Evolutionary conservation across 768 basidiomycete genomes (phyloP).

Genomic region (Hortiboletus flavorubellus): DNA sequence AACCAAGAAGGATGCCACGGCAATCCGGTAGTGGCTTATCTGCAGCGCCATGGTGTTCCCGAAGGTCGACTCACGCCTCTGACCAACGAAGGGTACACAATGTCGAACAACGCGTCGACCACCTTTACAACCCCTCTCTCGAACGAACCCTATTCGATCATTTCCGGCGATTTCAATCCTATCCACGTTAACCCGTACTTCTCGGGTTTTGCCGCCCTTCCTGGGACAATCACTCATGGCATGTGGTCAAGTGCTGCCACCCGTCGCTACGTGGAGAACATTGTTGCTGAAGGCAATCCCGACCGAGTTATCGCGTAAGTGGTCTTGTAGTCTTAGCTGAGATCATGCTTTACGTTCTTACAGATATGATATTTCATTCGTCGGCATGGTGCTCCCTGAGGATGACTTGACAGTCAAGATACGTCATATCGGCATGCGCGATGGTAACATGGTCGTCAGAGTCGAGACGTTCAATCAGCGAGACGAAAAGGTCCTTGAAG

Average conservation of each 20-base stretch:
- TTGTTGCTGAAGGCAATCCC: slow-evolving; percentile 90
- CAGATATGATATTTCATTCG: slow-evolving; percentile 92
- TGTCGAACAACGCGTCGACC: slow-evolving; percentile 62
- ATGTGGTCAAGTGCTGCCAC: slow-evolving; percentile 97
- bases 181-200: slow-evolving; percentile 99
- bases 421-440: slow-evolving; percentile 86
- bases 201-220: slow-evolving; percentile 87
- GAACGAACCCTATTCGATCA: slow-evolving; percentile 93
- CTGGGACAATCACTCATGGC: slow-evolving; percentile 96
- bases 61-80: slow-evolving; percentile 77
- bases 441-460: slow-evolving; percentile 89
- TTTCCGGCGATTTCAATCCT: slow-evolving; percentile 98
- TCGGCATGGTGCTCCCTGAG: slow-evolving; percentile 94
- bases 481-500: slow-evolving; percentile 90
- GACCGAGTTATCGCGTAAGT: slow-evolving; percentile 86
- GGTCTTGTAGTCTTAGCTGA: slow-evolving; percentile 1
- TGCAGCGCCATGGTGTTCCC: slow-evolving; percentile 84
- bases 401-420: slow-evolving; percentile 85
- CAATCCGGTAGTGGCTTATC: slow-evolving; percentile 90
- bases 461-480: slow-evolving; percentile 80
- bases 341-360: slow-evolving; percentile 1
- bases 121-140: slow-evolving; percentile 81
- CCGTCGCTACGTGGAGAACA: slow-evolving; percentile 86
- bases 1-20: slow-evolving; percentile 84
- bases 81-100: slow-evolving; percentile 80